Percentiles rank a stretch among this genome's conserved stretches.
phyloP scores from a whole-genome alignment of 768 basidiomycete genomes.

The Thelephora aurantiotincta region DNA sequence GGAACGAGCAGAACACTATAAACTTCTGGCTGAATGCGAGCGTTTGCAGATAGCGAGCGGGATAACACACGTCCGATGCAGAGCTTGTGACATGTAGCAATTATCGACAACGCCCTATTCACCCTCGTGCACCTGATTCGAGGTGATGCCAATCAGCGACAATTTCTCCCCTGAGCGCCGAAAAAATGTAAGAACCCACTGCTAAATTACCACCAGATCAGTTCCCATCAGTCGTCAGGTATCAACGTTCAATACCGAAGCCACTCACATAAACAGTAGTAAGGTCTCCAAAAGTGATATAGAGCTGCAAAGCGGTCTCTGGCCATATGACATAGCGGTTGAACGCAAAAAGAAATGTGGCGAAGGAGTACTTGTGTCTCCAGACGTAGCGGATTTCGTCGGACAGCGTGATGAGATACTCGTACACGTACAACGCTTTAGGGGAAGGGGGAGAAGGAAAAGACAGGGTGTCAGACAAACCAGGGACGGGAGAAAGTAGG shows the following conservation, averaged over 20 bases:
- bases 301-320: background rate
- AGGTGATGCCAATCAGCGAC: no score
- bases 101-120: background rate
- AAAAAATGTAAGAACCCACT: background rate
- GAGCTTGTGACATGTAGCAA: background rate
- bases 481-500: no score
- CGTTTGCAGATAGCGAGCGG: background rate
- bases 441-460: no score
- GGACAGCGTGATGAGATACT: conserved; percentile 9
- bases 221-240: background rate
- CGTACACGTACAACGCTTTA: conserved; percentile 7
- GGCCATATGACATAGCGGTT: conserved; percentile 5
- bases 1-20: background rate
- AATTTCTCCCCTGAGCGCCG: background rate
- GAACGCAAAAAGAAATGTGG: conserved; percentile 6
- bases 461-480: no score
- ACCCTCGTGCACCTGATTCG: no score
- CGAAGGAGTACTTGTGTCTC: conserved; percentile 1
- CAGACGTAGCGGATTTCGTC: conserved; percentile 7
- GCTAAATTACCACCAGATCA: background rate
- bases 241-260: background rate
- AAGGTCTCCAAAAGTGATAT: background rate
- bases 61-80: background rate
- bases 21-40: background rate
- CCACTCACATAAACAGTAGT: background rate